Percentiles rank a stretch among this genome's conserved stretches.
Evolutionary conservation across 1,139 yeast genomes (phyloP).

Genomic region (Yamadazyma conglobata): DNA sequence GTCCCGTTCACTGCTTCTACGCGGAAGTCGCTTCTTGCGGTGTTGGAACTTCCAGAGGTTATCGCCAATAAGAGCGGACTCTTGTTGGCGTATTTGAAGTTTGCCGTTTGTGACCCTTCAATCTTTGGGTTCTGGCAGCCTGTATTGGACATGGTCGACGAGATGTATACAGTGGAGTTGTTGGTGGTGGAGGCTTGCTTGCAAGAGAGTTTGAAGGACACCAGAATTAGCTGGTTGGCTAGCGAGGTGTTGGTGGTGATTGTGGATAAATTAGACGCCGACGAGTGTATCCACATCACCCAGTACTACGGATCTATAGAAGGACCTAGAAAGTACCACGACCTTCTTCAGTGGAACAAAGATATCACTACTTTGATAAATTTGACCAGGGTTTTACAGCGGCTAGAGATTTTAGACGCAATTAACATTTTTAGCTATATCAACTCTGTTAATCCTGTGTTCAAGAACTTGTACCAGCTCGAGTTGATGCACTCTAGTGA

Average conservation of each 20-base stretch:
- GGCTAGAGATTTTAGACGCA: background rate
- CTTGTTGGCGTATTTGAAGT: constrained; percentile 8
- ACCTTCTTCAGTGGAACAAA: constrained; percentile 6
- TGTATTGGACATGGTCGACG: constrained; percentile 4
- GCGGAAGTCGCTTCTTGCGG: too few relatives aligned
- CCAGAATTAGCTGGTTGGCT: constrained; percentile 14
- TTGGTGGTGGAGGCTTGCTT: constrained; percentile 3
- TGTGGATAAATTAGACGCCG: too few relatives aligned
- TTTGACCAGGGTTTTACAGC: constrained; percentile 3
- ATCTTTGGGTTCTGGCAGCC: constrained; percentile 11
- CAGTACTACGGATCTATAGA: too few relatives aligned
- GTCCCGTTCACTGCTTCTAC: too few relatives aligned
- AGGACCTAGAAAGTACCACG: background rate
- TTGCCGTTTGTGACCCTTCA: constrained; percentile 1
- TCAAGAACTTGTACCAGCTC: constrained; percentile 16
- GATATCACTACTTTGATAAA: constrained; percentile 14
- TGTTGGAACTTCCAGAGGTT: constrained; percentile 2
- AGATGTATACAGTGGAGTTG: background rate
- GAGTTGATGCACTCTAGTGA: constrained; percentile 2
- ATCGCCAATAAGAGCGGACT: constrained; percentile 9
- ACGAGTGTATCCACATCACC: too few relatives aligned
- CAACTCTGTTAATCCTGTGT: constrained; percentile 12
- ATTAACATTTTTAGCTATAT: constrained; percentile 13
- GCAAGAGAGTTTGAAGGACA: constrained; percentile 7
- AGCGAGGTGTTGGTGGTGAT: constrained; percentile 4